A percentile compares a stretch with the other conserved stretches of the same genome.
Evolutionary conservation across 2,329 filamentous ascomycete species (phyloP).

Genomic region (Coniella lustricola): DNA sequence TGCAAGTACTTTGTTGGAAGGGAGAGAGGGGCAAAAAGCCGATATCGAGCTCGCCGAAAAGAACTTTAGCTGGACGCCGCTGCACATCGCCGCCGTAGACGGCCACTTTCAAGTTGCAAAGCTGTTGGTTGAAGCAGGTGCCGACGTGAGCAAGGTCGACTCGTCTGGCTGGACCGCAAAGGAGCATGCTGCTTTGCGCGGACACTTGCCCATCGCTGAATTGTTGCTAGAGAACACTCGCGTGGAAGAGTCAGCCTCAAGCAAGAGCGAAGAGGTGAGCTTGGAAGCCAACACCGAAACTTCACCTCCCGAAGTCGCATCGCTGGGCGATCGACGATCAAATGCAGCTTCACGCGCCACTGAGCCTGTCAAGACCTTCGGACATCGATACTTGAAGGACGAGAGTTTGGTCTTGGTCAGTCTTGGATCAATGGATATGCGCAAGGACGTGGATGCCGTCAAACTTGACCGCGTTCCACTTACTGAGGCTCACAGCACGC

Average conservation of each 20-base stretch:
- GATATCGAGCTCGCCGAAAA: slow-evolving; percentile 73
- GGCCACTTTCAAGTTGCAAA: slow-evolving; percentile 70
- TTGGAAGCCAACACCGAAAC: slow-evolving; percentile 22
- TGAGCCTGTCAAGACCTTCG: slow-evolving; percentile 89
- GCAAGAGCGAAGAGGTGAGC: slow-evolving; percentile 9
- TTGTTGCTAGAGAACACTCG: slow-evolving; percentile 50
- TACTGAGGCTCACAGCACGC: slow-evolving; percentile 80
- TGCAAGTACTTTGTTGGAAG: slow-evolving; percentile 66
- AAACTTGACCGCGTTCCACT: slow-evolving; percentile 83
- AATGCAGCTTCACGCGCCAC: slow-evolving; percentile 44
- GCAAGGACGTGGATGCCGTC: slow-evolving; percentile 73
- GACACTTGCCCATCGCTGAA: slow-evolving; percentile 74
- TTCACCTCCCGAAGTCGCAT: slow-evolving; percentile 47
- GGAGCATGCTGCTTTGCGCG: slow-evolving; percentile 85
- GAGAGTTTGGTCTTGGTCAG: slow-evolving; percentile 88
- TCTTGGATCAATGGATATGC: slow-evolving; percentile 88
- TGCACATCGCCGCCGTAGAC: slow-evolving; percentile 88
- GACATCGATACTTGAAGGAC: slow-evolving; percentile 86
- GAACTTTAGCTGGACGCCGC: slow-evolving; percentile 88
- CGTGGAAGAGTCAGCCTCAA: slow-evolving; percentile 18
- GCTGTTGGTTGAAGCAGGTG: slow-evolving; percentile 70
- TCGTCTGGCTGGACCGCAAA: slow-evolving; percentile 90
- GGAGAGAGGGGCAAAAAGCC: slow-evolving; percentile 62
- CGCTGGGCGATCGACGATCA: slow-evolving; percentile 54
- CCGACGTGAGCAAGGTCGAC: slow-evolving; percentile 67